These are phyloP conservation scores for Rhizopus microsporus DNA, from an alignment of 371 early-diverging fungal genomes.

Conservation along the genomic window DNA sequence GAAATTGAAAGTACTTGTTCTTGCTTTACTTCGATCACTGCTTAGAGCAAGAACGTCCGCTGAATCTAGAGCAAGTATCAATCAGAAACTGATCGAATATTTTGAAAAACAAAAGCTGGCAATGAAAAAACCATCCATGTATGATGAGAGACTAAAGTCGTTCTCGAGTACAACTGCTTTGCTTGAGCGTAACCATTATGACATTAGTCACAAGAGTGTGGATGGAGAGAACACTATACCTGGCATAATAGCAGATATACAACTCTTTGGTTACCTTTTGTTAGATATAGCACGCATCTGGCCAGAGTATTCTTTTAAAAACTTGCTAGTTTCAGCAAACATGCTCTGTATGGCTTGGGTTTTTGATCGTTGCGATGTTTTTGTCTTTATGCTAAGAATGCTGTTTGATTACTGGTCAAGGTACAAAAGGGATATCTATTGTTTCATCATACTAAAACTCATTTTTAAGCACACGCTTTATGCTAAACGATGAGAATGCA, in stretches of 20 bases:
- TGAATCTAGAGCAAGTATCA: not conserved
- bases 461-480: slow-evolving; percentile 6
- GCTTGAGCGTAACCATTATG: not conserved
- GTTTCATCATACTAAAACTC: not conserved
- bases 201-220: not conserved
- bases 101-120: not conserved
- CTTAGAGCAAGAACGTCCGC: not conserved
- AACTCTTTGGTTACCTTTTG: slow-evolving; percentile 31
- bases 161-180: not conserved
- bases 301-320: slow-evolving; percentile 11
- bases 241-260: slow-evolving; percentile 7
- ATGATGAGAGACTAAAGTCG: not conserved
- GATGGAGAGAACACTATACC: no score
- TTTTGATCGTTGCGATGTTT: slow-evolving; percentile 21
- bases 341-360: slow-evolving; percentile 22
- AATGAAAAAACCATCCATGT: not conserved
- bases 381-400: slow-evolving; percentile 26
- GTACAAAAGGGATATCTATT: slow-evolving; percentile 13
- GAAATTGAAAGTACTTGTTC: slow-evolving; percentile 17
- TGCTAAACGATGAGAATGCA: slow-evolving; percentile 7
- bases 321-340: slow-evolving; percentile 2
- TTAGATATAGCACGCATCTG: slow-evolving; percentile 27
- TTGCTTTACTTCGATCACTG: slow-evolving; percentile 24
- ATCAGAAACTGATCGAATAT: not conserved
- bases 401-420: slow-evolving; percentile 28